Conservation (phyloP, 495 filamentous ascomycete genomes). For the Podospora pseudocomata region DNA sequence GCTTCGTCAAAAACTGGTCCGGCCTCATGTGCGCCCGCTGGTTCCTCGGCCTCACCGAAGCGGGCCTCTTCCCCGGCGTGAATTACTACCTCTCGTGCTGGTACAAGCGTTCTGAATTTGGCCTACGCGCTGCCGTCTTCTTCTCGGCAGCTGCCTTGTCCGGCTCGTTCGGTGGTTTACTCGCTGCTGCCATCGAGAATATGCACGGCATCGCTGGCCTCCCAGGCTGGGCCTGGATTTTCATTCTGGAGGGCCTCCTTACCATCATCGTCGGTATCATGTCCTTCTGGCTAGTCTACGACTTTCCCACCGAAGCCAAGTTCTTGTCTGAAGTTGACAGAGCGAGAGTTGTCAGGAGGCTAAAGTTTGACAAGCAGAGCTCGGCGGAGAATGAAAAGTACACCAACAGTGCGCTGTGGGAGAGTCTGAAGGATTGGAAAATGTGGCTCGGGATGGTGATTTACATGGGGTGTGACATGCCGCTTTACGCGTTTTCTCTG, state of each 20-base stretch:
- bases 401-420: conserved; percentile 71
- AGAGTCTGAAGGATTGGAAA: conserved; percentile 79
- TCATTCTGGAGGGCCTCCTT: conserved; percentile 71
- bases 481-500: conserved; percentile 86
- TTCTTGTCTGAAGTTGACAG: conserved; percentile 75
- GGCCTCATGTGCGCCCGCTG: conserved; percentile 80
- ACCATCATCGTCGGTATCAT: conserved; percentile 69
- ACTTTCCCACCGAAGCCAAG: conserved; percentile 79
- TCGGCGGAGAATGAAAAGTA: conserved; percentile 78
- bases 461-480: conserved; percentile 72
- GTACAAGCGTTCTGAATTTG: conserved; percentile 81
- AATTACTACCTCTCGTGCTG: conserved; percentile 85
- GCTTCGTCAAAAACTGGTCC: conserved; percentile 70
- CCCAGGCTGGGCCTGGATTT: conserved; percentile 82
- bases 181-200: conserved; percentile 71
- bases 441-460: conserved; percentile 73
- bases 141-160: conserved; percentile 83
- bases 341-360: conserved; percentile 65
- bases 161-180: conserved; percentile 80
- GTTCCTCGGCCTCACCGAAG: conserved; percentile 82
- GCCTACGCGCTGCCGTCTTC: conserved; percentile 72
- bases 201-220: conserved; percentile 69
- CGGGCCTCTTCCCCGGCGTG: conserved; percentile 81
- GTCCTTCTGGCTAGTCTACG: conserved; percentile 82
- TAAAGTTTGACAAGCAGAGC: conserved; percentile 72